A percentile compares a stretch with the other conserved stretches of the same genome.
These are phyloP conservation scores for Chlorophyllum brunneum DNA, from an alignment of 768 basidiomycete genomes.

Conservation along the genomic window DNA sequence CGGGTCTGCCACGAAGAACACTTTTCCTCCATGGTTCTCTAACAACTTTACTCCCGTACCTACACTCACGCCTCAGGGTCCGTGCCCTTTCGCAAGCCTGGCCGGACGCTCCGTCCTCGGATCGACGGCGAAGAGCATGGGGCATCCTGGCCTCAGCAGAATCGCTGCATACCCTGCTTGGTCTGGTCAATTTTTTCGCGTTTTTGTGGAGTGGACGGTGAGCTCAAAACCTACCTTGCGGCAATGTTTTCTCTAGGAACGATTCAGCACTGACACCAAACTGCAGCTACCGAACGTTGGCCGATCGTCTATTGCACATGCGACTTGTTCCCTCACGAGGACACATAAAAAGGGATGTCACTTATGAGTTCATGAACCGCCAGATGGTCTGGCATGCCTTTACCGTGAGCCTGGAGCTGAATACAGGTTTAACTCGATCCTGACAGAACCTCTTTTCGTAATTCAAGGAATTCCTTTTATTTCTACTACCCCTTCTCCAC, in stretches of 20 bases:
- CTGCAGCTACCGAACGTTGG: constrained; percentile 76
- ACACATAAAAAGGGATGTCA: constrained; percentile 77
- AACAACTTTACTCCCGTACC: constrained; percentile 74
- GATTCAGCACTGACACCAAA: not conserved
- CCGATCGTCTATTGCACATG: constrained; percentile 76
- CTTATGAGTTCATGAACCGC: constrained; percentile 99
- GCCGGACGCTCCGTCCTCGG: constrained; percentile 86
- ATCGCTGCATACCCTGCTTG: constrained; percentile 56
- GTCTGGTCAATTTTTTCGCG: constrained; percentile 70
- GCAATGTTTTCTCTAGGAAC: not conserved
- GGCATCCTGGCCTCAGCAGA: constrained; percentile 61
- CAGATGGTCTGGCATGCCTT: constrained; percentile 99
- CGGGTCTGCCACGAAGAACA: constrained; percentile 57
- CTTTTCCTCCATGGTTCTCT: constrained; percentile 67
- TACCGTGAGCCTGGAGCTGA: constrained; percentile 58
- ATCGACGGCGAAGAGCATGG: constrained; percentile 74
- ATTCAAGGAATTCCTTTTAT: constrained; percentile 87
- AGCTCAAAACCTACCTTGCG: constrained; percentile 22
- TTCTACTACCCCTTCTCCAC: constrained; percentile 83
- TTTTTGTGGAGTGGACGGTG: constrained; percentile 89
- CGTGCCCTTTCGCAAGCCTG: constrained; percentile 82
- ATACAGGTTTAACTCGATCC: not conserved
- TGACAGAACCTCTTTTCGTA: constrained; percentile 1
- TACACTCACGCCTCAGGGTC: constrained; percentile 68
- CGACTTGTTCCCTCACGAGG: constrained; percentile 67